phyloP scores from a whole-genome alignment of 2,329 filamentous ascomycete genomes.

The Emmonsiellopsis sp. region DNA sequence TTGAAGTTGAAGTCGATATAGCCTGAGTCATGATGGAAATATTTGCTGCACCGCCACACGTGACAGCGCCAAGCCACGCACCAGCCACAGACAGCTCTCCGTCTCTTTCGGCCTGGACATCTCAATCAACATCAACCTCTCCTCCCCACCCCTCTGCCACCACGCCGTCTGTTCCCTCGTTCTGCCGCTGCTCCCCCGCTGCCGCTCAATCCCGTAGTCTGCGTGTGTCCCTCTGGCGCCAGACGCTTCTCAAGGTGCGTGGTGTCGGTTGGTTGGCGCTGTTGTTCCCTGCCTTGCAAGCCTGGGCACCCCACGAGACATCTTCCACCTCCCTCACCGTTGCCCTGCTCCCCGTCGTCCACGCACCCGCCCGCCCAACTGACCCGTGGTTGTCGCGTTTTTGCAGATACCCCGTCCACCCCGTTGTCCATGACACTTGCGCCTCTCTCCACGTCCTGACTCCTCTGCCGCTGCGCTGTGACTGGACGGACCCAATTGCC shows the following conservation, averaged over 20 bases:
- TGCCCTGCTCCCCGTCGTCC: neutral
- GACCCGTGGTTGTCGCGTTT: neutral
- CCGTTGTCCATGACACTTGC: neutral
- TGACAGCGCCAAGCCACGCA: neutral
- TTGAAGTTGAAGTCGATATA: too few species aligned
- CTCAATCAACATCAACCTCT: neutral
- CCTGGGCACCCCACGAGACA: constrained; percentile 3
- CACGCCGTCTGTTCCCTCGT: neutral
- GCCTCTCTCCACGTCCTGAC: neutral
- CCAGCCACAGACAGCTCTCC: constrained; percentile 3
- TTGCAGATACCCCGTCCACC: neutral
- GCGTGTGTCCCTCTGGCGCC: neutral
- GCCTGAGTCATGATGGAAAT: neutral
- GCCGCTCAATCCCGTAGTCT: neutral
- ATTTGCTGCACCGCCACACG: neutral
- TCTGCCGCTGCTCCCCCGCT: neutral
- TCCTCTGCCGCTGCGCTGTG: neutral
- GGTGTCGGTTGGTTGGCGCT: neutral
- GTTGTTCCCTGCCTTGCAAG: neutral
- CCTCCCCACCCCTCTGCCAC: neutral
- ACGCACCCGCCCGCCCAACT: neutral
- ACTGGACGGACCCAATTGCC: neutral
- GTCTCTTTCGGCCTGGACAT: neutral
- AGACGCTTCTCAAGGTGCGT: neutral
- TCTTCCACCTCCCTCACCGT: neutral